Evolutionary conservation across 805 yeast genomes (phyloP), one percentile per base, ranked within the genome.

Genomic region (Ogataea angusta): DNA sequence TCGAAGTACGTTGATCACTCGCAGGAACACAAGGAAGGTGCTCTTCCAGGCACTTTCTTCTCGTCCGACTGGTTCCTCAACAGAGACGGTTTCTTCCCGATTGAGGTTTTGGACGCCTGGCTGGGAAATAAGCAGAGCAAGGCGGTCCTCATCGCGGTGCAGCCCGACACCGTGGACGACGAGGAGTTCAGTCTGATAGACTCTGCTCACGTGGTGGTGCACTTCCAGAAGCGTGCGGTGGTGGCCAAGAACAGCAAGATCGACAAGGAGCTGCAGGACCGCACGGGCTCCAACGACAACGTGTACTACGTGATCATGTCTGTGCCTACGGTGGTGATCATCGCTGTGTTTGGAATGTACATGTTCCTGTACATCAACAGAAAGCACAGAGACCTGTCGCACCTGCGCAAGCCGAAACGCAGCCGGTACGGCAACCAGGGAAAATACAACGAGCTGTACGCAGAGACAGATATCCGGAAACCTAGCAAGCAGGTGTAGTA

Each of bases 1-100:
- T 40, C 47, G 10, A 46, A 45, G 9, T 47, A 52, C 8, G 58
- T 56, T 2, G 51, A 47, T 6, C 33, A 36, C 17, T 33, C 36
- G 13, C 30, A 27, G n/a, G 36, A 31, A 8, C 42, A 40, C 19
- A 33, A 46, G 17, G 68, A 9, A 7, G 19, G 68, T 16, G 66
- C 49, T 13, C 38, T 64, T 23, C 53, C 59, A 1, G 70, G 69
- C 9, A 45, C 72, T 15, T 85, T 87, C 54, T 84, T 66, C 63
- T 63, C 78, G 1, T 71, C 89, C 6, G 93, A 82, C 6, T 88
- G 95, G 95, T 37, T 86, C 7, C 42, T 53, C 5, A 76, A 74
- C 45, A 63, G 69, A 22, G 73, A 75, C 43, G 96, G 96, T 10
- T 73, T 68, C 51, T 76, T 64, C 49, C 80, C 91, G 3, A 57